Evolutionary conservation across 768 basidiomycete species (phyloP), one percentile per base, ranked within the genome.

Genomic region (Phanerochaete sordida): DNA sequence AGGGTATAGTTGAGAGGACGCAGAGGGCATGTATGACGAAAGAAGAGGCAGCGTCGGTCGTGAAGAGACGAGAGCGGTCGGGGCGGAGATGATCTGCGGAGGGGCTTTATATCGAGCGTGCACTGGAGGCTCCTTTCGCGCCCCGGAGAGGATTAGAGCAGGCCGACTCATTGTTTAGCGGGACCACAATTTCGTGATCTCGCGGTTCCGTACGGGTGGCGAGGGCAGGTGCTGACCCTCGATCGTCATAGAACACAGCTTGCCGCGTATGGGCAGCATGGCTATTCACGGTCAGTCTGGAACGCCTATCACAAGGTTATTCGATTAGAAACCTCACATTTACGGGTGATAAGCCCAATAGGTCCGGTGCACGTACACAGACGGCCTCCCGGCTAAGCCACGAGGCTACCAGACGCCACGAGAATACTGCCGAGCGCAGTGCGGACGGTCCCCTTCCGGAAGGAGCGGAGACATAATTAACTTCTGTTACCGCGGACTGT

Each of bases 381-480:
- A 43, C 19, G 19, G 39, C 39, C 8, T n/a, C n/a, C 28, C 30
- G 54, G 19, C n/a, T 30, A 35, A 39, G 45, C 54, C 61, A 62
- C 43, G 61, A 62, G 61, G 61, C 61, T 62, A 62, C 61, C 12
- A 58, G 28, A 51, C 61, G 60, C 60, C 48, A 61, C 46, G 60
- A n/a, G n/a, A 56, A 44, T 35, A 30, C 28, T 27, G 45, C 49
- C 56, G 39, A 57, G 49, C 47, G 31, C 26, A n/a, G n/a, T 11
- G 37, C 53, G 53, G 53, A 24, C 9, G 35, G 37, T 54, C 53
- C 53, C 35, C 12, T 37, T 39, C 53, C 53, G 53, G 53, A 24
- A 52, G 33, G 51, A 52, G 51, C 51, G 51, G 51, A 28, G 56
- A 43, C 56, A 48, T 47, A 57, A 57, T 57, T 21, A 48, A 48